phyloP scores from a whole-genome alignment of 2,329 filamentous ascomycete genomes.

The Cadophora gregata region DNA sequence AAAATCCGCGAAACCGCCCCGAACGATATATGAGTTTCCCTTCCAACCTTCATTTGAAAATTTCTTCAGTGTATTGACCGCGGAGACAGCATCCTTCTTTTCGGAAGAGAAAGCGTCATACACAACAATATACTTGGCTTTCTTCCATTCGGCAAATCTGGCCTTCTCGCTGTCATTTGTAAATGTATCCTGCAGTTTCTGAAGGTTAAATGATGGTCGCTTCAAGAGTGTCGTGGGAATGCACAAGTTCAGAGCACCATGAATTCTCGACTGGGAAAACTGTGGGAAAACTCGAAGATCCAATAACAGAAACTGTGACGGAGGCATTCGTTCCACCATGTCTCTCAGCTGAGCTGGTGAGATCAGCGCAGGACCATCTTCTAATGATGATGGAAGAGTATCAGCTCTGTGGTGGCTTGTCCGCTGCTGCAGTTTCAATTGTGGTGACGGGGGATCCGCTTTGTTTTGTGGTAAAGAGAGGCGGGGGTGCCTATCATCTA shows the following conservation, averaged over 20 bases:
- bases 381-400: constrained; percentile 58
- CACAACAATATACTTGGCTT: constrained; percentile 78
- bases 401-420: constrained; percentile 50
- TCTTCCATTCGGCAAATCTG: constrained; percentile 78
- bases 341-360: constrained; percentile 59
- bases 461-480: constrained; percentile 59
- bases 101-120: constrained; percentile 83
- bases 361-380: constrained; percentile 58
- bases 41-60: constrained; percentile 84
- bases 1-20: constrained; percentile 82
- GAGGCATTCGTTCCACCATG: constrained; percentile 54
- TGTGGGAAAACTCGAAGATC: constrained; percentile 89
- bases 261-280: constrained; percentile 75
- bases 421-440: constrained; percentile 37
- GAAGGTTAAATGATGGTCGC: constrained; percentile 84
- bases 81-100: constrained; percentile 78
- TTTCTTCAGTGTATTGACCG: constrained; percentile 90
- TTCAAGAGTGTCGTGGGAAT: constrained; percentile 95
- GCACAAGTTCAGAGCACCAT: constrained; percentile 86
- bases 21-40: constrained; percentile 76
- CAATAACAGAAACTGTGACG: constrained; percentile 64
- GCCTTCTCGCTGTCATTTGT: constrained; percentile 71
- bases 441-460: constrained; percentile 49
- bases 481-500: constrained; percentile 59
- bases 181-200: constrained; percentile 88